These are phyloP conservation scores for Chrysanthemum makinoi DNA, from an alignment of 129 eudicot species.

Conservation along the genomic window DNA sequence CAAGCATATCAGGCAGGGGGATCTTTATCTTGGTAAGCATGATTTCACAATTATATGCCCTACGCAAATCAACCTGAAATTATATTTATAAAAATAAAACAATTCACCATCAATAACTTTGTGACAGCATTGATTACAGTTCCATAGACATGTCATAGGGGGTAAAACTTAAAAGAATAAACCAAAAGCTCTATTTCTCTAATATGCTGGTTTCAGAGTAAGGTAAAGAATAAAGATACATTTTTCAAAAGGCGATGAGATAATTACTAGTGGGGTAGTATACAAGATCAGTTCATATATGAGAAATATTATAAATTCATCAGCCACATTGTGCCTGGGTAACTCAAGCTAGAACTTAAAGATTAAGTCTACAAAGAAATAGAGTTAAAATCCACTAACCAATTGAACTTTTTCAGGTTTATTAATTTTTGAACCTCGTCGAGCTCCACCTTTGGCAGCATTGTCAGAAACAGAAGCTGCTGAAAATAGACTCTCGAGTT, in stretches of 20 bases:
- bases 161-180: slow-evolving; percentile 21
- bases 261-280: slow-evolving; percentile 6
- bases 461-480: slow-evolving; percentile 72
- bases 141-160: slow-evolving; percentile 14
- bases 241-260: slow-evolving; percentile 13
- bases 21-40: slow-evolving; percentile 96
- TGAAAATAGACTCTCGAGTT: slow-evolving; percentile 89
- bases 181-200: slow-evolving; percentile 6
- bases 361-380: slow-evolving; percentile 14
- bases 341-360: slow-evolving; percentile 21
- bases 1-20: slow-evolving; percentile 92
- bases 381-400: slow-evolving; percentile 47
- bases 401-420: slow-evolving; percentile 94
- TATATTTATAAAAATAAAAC: slow-evolving; percentile 10
- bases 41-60: slow-evolving; percentile 92
- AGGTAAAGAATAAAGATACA: slow-evolving; percentile 8
- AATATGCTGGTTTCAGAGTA: slow-evolving; percentile 13
- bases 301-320: slow-evolving; percentile 3
- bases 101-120: slow-evolving; percentile 2
- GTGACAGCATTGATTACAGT: slow-evolving; percentile 6
- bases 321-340: slow-evolving; percentile 2
- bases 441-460: slow-evolving; percentile 54
- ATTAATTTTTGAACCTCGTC: slow-evolving; percentile 68
- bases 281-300: slow-evolving; percentile 6
- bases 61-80: slow-evolving; percentile 84